Evolutionary conservation across 108 stramenopile species (phyloP).

Genomic region (Hondaea fermentalgiana): DNA sequence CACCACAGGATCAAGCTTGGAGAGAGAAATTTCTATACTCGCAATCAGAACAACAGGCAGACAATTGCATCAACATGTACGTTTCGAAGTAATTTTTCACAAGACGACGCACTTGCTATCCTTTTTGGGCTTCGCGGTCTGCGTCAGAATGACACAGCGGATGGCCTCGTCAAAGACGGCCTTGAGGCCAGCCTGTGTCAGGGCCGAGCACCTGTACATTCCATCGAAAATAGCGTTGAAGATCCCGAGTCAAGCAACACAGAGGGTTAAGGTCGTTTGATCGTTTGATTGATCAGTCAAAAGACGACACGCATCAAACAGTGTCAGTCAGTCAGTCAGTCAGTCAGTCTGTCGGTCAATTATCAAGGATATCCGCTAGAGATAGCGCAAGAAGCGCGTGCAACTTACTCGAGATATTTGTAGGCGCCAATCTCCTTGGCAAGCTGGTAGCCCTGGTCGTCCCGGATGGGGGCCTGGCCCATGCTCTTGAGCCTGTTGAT

Average conservation of each 20-base stretch:
- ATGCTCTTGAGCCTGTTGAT: constrained; percentile 26
- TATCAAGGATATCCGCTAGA: too few species aligned
- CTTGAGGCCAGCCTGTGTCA: constrained; percentile 57
- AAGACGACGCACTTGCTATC: background rate
- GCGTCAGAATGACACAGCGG: constrained; percentile 22
- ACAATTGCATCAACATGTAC: background rate
- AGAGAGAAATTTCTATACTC: background rate
- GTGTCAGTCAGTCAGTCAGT: too few species aligned
- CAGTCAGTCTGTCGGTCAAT: too few species aligned
- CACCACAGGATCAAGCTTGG: background rate
- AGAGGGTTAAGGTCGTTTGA: too few species aligned
- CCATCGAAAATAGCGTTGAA: too few species aligned
- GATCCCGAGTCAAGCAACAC: too few species aligned
- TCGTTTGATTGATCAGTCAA: too few species aligned
- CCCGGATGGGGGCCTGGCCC: constrained; percentile 31
- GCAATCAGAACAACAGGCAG: background rate
- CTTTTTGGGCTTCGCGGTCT: constrained; percentile 23
- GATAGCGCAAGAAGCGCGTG: too few species aligned
- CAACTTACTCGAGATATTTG: constrained; percentile 45
- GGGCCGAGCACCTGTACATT: constrained; percentile 39
- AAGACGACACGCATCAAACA: too few species aligned
- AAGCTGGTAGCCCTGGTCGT: constrained; percentile 40
- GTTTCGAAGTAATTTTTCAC: background rate
- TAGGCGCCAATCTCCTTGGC: constrained; percentile 47
- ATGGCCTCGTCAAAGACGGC: constrained; percentile 46